phyloP scores from a whole-genome alignment of 202 grass and related monocot species.

The Setaria italica region DNA sequence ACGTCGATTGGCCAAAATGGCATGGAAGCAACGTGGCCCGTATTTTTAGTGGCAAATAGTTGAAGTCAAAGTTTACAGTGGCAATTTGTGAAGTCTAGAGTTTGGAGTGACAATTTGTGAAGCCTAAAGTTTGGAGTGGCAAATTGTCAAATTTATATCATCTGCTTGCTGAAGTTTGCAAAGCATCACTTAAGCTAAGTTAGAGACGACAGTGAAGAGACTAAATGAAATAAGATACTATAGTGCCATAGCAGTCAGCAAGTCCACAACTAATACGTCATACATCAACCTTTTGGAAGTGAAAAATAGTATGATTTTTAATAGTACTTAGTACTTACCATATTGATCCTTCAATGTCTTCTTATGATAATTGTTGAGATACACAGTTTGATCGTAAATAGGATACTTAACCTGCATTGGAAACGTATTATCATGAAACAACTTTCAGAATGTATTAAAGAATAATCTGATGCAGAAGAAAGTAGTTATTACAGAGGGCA shows the following conservation, averaged over 20 bases:
- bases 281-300: conserved; percentile 38
- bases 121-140: neutral
- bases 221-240: conserved; percentile 37
- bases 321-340: conserved; percentile 56
- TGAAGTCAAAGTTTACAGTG: neutral
- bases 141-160: neutral
- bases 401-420: conserved; percentile 60
- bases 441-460: conserved; percentile 31
- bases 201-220: conserved; percentile 28
- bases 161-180: conserved; percentile 24
- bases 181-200: neutral
- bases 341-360: conserved; percentile 76
- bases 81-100: neutral
- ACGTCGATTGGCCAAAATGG: neutral
- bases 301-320: neutral
- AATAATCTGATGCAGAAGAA: conserved; percentile 42
- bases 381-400: conserved; percentile 81
- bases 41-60: neutral
- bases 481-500: conserved; percentile 66
- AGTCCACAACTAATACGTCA: conserved; percentile 37
- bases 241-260: neutral
- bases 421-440: conserved; percentile 47
- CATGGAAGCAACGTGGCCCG: neutral
- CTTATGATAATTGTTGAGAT: conserved; percentile 80
- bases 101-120: neutral